Percentiles rank a stretch among this genome's conserved stretches.
These are phyloP conservation scores for Quercus lobata DNA, from an alignment of 331 rosid genomes.

Conservation along the genomic window DNA sequence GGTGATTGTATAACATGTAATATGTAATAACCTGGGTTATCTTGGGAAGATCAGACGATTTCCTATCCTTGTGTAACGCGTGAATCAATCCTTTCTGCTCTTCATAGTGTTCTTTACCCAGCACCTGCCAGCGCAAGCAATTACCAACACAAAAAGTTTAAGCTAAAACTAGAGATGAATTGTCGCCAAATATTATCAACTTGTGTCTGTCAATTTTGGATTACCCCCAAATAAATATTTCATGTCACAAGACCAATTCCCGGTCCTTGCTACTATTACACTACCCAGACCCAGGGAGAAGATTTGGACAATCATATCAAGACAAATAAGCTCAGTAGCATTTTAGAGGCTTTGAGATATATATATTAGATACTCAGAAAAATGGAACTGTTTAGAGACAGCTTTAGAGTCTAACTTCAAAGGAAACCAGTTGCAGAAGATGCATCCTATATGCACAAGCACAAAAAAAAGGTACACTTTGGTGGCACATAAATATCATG, in stretches of 20 bases:
- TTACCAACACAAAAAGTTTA: constrained; percentile 17
- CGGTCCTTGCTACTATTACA: neutral
- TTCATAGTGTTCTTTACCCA: constrained; percentile 65
- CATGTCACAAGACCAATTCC: neutral
- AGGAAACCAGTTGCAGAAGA: no score
- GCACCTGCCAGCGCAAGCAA: constrained; percentile 51
- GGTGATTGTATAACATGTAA: neutral
- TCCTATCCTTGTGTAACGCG: constrained; percentile 55
- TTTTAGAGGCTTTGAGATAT: no score
- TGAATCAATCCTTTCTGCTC: constrained; percentile 67
- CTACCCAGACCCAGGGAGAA: neutral
- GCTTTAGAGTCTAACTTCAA: no score
- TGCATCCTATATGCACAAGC: no score
- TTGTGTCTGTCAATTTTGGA: neutral
- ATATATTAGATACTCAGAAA: no score
- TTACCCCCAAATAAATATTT: neutral
- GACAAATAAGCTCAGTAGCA: no score
- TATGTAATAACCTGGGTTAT: constrained; percentile 51
- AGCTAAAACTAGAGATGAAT: neutral
- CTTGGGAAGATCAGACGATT: constrained; percentile 66
- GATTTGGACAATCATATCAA: no score
- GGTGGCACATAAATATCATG: no score
- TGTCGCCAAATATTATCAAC: neutral
- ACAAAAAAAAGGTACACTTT: no score
- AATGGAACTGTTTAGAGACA: no score